Evolutionary conservation across 1,284 basidiomycete genomes (phyloP).

Genomic region (Pseudozyma thailandica): DNA sequence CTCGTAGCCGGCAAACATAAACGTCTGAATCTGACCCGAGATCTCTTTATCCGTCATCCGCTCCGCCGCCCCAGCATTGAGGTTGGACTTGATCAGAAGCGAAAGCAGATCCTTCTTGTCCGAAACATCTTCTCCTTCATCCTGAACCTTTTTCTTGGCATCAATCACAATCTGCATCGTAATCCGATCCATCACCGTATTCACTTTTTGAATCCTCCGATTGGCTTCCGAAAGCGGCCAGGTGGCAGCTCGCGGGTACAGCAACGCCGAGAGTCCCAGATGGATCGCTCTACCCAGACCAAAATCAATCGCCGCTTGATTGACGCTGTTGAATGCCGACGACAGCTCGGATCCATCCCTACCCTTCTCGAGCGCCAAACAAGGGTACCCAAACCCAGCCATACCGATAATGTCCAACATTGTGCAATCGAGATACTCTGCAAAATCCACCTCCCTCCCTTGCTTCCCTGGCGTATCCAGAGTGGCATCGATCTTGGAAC

Average conservation of each 20-base stretch:
- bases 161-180: constrained; percentile 30
- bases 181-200: constrained; percentile 37
- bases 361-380: constrained; percentile 51
- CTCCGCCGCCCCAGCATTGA: constrained; percentile 67
- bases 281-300: constrained; percentile 36
- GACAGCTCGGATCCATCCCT: constrained; percentile 34
- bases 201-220: constrained; percentile 31
- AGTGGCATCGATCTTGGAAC: constrained; percentile 32
- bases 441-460: constrained; percentile 38
- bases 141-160: constrained; percentile 12
- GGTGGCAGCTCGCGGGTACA: constrained; percentile 27
- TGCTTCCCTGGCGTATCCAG: not conserved
- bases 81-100: constrained; percentile 35
- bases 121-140: constrained; percentile 28
- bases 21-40: constrained; percentile 80
- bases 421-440: constrained; percentile 52
- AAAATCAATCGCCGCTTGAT: constrained; percentile 46
- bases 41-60: constrained; percentile 77
- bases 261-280: constrained; percentile 24
- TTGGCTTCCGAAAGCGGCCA: constrained; percentile 42
- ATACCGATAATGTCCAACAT: constrained; percentile 65
- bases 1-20: constrained; percentile 83
- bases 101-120: constrained; percentile 44
- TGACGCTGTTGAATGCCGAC: constrained; percentile 37
- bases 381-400: constrained; percentile 60